Evolutionary conservation across 179 eudicot genomes (phyloP), one percentile per base, ranked within the genome.

Genomic region (Sideroxylon spinosum): DNA sequence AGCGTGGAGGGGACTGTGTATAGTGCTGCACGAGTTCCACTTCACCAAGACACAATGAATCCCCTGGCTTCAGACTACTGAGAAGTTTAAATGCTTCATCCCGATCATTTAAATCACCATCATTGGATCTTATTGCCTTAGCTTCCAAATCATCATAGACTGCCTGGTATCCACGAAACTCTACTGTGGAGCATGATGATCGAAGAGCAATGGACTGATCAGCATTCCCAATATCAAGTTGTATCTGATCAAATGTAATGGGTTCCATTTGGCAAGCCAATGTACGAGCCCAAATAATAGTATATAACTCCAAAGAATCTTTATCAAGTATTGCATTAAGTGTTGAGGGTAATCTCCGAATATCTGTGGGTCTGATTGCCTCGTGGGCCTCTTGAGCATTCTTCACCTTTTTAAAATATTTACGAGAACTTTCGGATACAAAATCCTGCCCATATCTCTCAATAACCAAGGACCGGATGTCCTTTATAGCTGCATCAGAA

Each of bases 371-470:
- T 82, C 99, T 88, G 80, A 95, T 92, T 76, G 99, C 99, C 84
- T 93, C 99, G 79, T 95, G 99, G 79, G 99, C 98, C 88, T 95
- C 99, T 86, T 93, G 99, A 62, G 98, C 95, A 82, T 95, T 95
- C 83, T 93, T 95, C 69, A 93, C 94, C 92, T 87, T 93, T 59
- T 90, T 95, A 67, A 86, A 91, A 85, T 82, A 90, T 66, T 89
- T 95, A 67, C 91, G 94, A 46, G 90, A 78, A 76, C 77, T 81
- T 29, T 82, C 81, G 23, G 94, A 65, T 75, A 87, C 90, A 87
- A 82, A 90, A 48, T 76, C 68, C 50, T 78, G 68, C 62, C 98
- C 99, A 84, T 90, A 93, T 76, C 89, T 95, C 50, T 92, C 93
- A 46, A 61, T 66, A 29, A 93, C 81, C 81, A 89, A 82, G 61